Evolutionary conservation across 371 early-diverging fungal genomes (phyloP).

Genomic region (Mortierella sp.): DNA sequence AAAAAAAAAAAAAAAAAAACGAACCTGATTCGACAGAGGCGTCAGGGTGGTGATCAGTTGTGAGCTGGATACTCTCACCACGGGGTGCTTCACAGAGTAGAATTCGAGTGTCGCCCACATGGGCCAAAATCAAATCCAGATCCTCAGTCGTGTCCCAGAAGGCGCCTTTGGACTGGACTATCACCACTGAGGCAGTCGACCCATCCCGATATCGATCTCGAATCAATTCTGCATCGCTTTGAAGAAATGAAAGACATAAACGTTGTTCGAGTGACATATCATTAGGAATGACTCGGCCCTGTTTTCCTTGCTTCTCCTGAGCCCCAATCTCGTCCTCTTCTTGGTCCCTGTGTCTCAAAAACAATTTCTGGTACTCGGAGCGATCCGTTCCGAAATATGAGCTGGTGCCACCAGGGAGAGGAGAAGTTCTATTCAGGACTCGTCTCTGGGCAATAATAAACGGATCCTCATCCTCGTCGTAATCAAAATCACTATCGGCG

Average conservation of each 20-base stretch:
- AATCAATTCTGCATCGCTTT: constrained; percentile 59
- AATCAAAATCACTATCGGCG: not conserved
- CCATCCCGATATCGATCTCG: constrained; percentile 59
- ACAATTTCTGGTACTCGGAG: constrained; percentile 35
- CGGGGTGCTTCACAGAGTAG: constrained; percentile 64
- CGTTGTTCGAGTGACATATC: constrained; percentile 68
- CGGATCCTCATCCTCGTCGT: constrained; percentile 40
- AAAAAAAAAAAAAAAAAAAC: too few relatives aligned
- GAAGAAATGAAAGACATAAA: constrained; percentile 62
- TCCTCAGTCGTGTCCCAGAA: constrained; percentile 69
- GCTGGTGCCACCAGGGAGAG: constrained; percentile 31
- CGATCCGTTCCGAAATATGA: constrained; percentile 31
- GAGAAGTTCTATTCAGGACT: constrained; percentile 27
- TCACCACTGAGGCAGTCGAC: constrained; percentile 69
- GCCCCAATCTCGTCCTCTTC: not conserved
- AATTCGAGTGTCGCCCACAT: constrained; percentile 72
- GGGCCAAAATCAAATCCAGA: constrained; percentile 65
- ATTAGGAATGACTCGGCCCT: constrained; percentile 5
- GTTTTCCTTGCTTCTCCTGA: not conserved
- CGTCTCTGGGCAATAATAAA: constrained; percentile 18
- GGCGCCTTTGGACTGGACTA: constrained; percentile 67
- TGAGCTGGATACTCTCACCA: constrained; percentile 63
- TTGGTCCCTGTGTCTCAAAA: constrained; percentile 3
- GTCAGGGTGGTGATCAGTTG: constrained; percentile 74
- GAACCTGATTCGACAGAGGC: constrained; percentile 60